Evolutionary conservation across 202 grass and related monocot species (phyloP), one percentile per base, ranked within the genome.

Genomic region (Setaria italica): DNA sequence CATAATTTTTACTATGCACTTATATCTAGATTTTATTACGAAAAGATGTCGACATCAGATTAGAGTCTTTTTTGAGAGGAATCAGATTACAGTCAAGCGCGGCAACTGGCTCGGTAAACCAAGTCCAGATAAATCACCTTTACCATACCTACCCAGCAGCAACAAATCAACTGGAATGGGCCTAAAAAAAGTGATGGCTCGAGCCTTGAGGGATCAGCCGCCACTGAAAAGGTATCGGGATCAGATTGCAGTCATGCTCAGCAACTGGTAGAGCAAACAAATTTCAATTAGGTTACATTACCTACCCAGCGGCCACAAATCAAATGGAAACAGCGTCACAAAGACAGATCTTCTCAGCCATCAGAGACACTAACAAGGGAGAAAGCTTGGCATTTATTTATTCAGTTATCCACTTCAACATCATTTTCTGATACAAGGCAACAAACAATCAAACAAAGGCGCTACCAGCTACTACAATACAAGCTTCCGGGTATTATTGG

Each of bases 361-460:
- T 33, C 37, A 41, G 2, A 43, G 11, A 29, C 4, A 29, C 21
- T 1, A 20, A 5, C 39, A 68, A 39, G 9, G 33, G 60, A 59
- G 50, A 82, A 87, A 75, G 59, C 70, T 72, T 68, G 60, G 41
- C 37, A 35, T 84, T 90, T 87, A 83, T 80, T 84, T 55, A 20
- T 74, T 54, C 9, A 46, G 4, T 67, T 67, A 83, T 21, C 49
- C 15, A 45, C 53, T 48, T 60, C 25, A 39, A 46, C 16, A 69
- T 0, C 62, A 54, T 87, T 4, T 51, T 84, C 49, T 19, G 73
- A 70, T 57, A 82, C 79, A 75, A 25, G 45, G 57, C n/a, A 69
- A 83, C 43, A 88, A 88, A 62, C 73, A 87, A 81, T 84, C 0
- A 84, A 85, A 78, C 84, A 57, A 83, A 87, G 12, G 6, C 2